These are phyloP conservation scores for Neopestalotiopsis rosae DNA, from an alignment of 2,329 filamentous ascomycete species.

Conservation along the genomic window DNA sequence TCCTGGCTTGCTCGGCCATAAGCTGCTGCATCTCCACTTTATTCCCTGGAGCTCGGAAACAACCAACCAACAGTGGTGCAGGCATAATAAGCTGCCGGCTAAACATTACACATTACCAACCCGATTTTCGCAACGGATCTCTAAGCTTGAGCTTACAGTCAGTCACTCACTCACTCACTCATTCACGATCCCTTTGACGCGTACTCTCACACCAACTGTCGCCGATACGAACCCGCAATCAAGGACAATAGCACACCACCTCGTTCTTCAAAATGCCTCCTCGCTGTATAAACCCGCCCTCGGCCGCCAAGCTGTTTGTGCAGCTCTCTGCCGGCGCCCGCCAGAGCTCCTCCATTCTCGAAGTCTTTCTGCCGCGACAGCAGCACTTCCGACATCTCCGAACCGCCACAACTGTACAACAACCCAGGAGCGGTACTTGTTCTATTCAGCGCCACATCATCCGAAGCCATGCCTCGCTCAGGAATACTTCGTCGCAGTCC, in stretches of 20 bases:
- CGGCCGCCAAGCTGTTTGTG: slow-evolving; percentile 15
- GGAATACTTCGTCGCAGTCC: no score
- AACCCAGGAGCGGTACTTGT: not conserved
- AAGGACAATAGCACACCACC: not conserved
- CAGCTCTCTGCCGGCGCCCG: slow-evolving; percentile 16
- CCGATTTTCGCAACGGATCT: not conserved
- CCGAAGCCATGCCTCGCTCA: not conserved
- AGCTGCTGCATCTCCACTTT: not conserved
- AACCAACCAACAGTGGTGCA: slow-evolving; percentile 3
- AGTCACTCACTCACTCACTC: no score
- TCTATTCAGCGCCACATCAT: not conserved
- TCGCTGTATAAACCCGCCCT: slow-evolving; percentile 8
- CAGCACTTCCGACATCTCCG: slow-evolving; percentile 9
- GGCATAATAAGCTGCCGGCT: not conserved
- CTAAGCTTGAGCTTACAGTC: not conserved
- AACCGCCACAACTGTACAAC: not conserved
- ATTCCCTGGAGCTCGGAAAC: not conserved
- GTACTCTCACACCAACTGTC: not conserved
- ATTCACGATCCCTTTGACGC: no score
- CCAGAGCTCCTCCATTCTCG: slow-evolving; percentile 9
- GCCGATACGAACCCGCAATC: not conserved
- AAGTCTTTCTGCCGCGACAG: slow-evolving; percentile 14
- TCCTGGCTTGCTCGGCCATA: not conserved
- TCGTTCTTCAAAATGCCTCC: not conserved
- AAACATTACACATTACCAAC: slow-evolving; percentile 4